phyloP scores from a whole-genome alignment of 257 asterid species.

The Lycium barbarum region DNA sequence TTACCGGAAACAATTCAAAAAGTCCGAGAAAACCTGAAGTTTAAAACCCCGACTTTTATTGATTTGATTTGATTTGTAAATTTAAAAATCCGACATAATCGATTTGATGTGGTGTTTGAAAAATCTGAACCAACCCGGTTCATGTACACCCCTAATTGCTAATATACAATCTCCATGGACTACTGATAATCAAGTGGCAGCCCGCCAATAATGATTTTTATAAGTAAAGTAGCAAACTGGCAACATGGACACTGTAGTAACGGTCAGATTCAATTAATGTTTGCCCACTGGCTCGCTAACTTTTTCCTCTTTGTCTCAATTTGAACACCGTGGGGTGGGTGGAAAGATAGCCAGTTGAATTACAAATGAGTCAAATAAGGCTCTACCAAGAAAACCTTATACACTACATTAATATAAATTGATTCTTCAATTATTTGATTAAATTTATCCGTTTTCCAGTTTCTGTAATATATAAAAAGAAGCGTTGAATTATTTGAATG shows the following conservation, averaged over 20 bases:
- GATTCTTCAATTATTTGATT: neutral
- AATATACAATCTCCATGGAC: too few species aligned
- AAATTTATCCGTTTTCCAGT: neutral
- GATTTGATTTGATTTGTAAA: too few species aligned
- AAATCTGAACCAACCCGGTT: too few species aligned
- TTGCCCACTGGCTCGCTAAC: neutral
- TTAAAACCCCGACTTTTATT: too few species aligned
- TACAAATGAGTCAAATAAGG: neutral
- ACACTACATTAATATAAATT: neutral
- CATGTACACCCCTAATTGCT: too few species aligned
- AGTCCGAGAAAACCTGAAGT: too few species aligned
- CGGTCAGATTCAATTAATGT: neutral
- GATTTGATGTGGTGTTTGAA: too few species aligned
- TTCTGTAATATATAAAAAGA: neutral
- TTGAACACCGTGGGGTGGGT: neutral
- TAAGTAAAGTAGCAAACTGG: neutral
- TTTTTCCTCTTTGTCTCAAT: neutral
- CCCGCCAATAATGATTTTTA: neutral
- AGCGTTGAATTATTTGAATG: neutral
- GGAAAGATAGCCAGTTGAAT: neutral
- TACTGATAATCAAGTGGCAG: neutral
- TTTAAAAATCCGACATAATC: too few species aligned
- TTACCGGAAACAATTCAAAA: too few species aligned
- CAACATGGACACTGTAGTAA: neutral
- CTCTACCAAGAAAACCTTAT: neutral